Base-by-base conservation (phyloP, 352 stramenopile species). In the Pythium chondricola region DNA sequence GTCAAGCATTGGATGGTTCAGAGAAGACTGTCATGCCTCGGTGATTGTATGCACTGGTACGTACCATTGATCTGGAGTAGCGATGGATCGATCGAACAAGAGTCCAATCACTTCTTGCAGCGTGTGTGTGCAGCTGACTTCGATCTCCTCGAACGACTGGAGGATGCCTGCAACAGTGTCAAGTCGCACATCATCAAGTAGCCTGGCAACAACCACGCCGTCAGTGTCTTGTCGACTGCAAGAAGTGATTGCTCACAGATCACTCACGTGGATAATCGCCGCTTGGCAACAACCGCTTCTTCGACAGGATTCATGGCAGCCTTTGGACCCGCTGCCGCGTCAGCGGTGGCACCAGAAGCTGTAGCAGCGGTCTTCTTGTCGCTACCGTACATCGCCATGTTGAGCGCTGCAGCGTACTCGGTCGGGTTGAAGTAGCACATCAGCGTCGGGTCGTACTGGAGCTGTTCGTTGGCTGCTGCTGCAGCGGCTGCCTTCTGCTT, bases 351-450 rank as follows among this genome's bases (percentile, higher is more conserved):
- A 11, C 22, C 48, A 4, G 31, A 22, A 21, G 38, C 43, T 4
- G 38, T 43, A 0, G 42, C 52, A 17, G 61, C 62, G 6, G 29
- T 29, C 10, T 4, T 36, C 41, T 43, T 48, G 18, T 61, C 58
- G 55, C 47, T 26, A 52, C 56, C 25, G 56, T 73, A 27, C 26
- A 51, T 27, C 0, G 70, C 72, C 4, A 71, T 85, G 39, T 76
- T 80, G 1, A 88, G 66, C 21, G 76, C 76, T 0, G 77, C 69
- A 3, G 77, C 54, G 53, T 89, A 89, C 48, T 89, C 77, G 32
- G 62, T 85, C 36, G 77, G 77, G 38, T 88, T 91, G 48, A 88
- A 91, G 44, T 87, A 88, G 27, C 71, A 79, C 47, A 83, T 65
- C 38, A 88, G 69, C 6, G 74, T 83, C 38, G 80, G 67, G 27